A percentile compares a stretch with the other conserved stretches of the same genome.
These are phyloP conservation scores for Leccinum huronense DNA, from an alignment of 1,284 basidiomycete species.

Conservation along the genomic window DNA sequence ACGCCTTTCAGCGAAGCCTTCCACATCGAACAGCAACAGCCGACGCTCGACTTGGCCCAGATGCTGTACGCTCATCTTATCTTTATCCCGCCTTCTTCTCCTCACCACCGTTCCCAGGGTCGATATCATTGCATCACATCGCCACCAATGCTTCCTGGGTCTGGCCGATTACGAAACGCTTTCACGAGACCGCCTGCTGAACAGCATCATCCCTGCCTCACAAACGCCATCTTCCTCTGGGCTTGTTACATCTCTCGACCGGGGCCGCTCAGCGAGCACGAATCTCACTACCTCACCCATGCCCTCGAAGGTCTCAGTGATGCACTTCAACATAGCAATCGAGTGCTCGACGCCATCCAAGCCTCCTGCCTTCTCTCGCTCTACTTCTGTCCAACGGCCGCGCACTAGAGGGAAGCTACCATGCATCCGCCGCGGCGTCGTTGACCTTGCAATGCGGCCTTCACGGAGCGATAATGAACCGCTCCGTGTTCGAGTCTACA, in stretches of 20 bases:
- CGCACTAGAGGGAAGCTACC: conserved; percentile 68
- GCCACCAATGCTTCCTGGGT: conserved; percentile 68
- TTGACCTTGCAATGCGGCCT: conserved; percentile 67
- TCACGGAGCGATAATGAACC: conserved; percentile 47
- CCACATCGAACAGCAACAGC: conserved; percentile 51
- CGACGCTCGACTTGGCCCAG: conserved; percentile 60
- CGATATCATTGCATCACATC: conserved; percentile 71
- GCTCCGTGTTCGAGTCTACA: conserved; percentile 36
- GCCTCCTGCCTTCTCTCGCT: conserved; percentile 69
- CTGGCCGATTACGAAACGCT: conserved; percentile 61
- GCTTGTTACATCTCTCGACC: conserved; percentile 74
- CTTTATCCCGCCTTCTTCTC: conserved; percentile 6
- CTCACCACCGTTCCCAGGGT: conserved; percentile 43
- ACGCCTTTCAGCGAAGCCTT: conserved; percentile 52
- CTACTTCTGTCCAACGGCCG: conserved; percentile 75
- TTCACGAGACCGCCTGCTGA: conserved; percentile 50
- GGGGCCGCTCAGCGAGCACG: conserved; percentile 62
- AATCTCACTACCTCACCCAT: conserved; percentile 62
- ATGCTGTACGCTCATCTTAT: conserved; percentile 53
- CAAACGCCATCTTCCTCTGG: conserved; percentile 79
- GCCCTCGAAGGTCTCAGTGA: conserved; percentile 59
- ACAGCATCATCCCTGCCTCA: conserved; percentile 67
- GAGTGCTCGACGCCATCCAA: conserved; percentile 67
- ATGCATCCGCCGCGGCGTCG: conserved; percentile 64
- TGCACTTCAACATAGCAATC: conserved; percentile 52